A percentile compares a stretch with the other conserved stretches of the same genome.
These are phyloP conservation scores for Phlyctochytrium arcticum DNA, from an alignment of 192 early-diverging fungal genomes.

Conservation along the genomic window DNA sequence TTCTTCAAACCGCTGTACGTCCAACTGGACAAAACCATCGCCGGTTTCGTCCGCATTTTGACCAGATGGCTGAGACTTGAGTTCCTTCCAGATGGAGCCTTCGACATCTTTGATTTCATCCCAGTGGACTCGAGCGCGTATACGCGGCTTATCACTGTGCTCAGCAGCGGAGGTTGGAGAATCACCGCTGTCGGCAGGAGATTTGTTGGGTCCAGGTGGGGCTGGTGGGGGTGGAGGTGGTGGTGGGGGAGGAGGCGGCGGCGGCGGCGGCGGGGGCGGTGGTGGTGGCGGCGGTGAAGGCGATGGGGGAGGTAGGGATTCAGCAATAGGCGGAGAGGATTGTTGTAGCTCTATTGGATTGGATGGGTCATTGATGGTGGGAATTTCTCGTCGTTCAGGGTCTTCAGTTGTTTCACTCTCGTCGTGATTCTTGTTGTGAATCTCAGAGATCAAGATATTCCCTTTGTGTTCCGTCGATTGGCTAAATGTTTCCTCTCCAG, in stretches of 20 bases:
- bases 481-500: too few relatives aligned
- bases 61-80: too few relatives aligned
- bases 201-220: too few relatives aligned
- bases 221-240: conserved; percentile 34
- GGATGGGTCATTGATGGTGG: too few relatives aligned
- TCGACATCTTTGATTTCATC: conserved; percentile 37
- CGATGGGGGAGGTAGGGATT: background rate
- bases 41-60: conserved; percentile 9
- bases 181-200: too few relatives aligned
- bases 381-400: too few relatives aligned
- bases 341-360: background rate
- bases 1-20: conserved; percentile 47
- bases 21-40: conserved; percentile 20
- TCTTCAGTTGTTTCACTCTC: too few relatives aligned
- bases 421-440: too few relatives aligned
- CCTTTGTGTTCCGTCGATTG: too few relatives aligned
- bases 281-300: background rate
- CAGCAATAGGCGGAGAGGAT: too few relatives aligned
- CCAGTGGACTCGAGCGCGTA: conserved; percentile 44
- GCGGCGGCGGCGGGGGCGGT: conserved; percentile 17
- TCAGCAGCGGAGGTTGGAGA: conserved; percentile 1
- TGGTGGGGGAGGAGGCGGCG: conserved; percentile 25
- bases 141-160: conserved; percentile 25
- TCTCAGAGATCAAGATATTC: too few relatives aligned
- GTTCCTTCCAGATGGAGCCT: conserved; percentile 21